A percentile compares a stretch with the other conserved stretches of the same genome.
These are phyloP conservation scores for Trametes pubescens DNA, from an alignment of 1,284 basidiomycete species.

Conservation along the genomic window DNA sequence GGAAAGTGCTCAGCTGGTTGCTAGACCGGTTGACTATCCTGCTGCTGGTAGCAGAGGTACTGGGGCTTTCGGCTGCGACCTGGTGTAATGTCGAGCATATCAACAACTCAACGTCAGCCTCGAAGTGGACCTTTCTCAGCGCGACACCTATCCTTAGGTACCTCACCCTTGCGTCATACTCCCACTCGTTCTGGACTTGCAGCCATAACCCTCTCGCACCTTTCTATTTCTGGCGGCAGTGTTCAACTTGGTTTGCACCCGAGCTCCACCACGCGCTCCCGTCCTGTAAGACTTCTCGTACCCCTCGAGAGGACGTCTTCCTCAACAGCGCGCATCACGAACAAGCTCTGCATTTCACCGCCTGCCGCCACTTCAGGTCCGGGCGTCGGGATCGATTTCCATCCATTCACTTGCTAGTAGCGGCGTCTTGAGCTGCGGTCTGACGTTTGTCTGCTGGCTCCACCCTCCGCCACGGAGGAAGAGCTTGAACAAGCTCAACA, in stretches of 20 bases:
- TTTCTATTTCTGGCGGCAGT: too few relatives aligned
- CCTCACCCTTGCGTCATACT: background rate
- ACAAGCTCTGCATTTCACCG: background rate
- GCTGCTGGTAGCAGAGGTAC: too few relatives aligned
- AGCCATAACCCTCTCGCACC: background rate
- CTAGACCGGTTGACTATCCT: too few relatives aligned
- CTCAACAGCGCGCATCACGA: background rate
- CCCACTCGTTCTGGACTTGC: background rate
- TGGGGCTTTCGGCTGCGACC: too few relatives aligned
- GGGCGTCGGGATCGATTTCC: background rate
- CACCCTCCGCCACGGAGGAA: background rate
- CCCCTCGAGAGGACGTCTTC: background rate
- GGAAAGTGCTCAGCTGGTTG: too few relatives aligned
- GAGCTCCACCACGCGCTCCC: background rate
- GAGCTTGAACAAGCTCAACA: background rate
- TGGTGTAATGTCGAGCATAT: too few relatives aligned
- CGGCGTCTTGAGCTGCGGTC: background rate
- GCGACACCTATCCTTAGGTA: background rate
- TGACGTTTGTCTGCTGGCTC: background rate
- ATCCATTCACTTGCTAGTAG: background rate
- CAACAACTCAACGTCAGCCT: too few relatives aligned
- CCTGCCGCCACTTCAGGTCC: background rate
- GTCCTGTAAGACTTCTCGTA: background rate
- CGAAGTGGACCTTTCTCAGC: too few relatives aligned
- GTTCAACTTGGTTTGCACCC: background rate